Conservation (phyloP, 2,329 filamentous ascomycete genomes). For the Aspergillus caelatus region DNA sequence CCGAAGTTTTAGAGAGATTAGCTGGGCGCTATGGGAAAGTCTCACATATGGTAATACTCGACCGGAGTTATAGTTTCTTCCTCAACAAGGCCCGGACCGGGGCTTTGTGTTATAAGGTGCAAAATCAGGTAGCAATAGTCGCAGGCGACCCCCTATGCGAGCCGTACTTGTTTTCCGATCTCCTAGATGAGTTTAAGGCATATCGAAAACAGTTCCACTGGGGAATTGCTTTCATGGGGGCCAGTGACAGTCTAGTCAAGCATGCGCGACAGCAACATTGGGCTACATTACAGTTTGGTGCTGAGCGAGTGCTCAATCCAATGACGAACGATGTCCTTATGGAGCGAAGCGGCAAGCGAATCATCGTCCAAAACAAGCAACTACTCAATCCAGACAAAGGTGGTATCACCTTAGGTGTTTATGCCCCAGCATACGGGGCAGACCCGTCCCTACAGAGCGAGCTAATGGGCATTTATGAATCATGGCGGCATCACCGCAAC, state of each 20-base stretch:
- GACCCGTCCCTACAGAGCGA: constrained; percentile 35
- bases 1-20: constrained; percentile 18
- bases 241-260: constrained; percentile 35
- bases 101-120: constrained; percentile 44
- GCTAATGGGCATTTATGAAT: constrained; percentile 40
- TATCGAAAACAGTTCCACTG: constrained; percentile 35
- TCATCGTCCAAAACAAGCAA: constrained; percentile 40
- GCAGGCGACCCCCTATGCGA: constrained; percentile 45
- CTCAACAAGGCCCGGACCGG: constrained; percentile 38
- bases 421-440: constrained; percentile 35
- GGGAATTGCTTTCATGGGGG: constrained; percentile 42
- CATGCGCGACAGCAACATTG: constrained; percentile 34
- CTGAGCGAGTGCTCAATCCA: constrained; percentile 45
- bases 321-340: constrained; percentile 42
- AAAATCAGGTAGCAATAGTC: constrained; percentile 41
- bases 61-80: constrained; percentile 46
- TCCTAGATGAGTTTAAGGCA: constrained; percentile 40
- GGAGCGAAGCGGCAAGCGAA: constrained; percentile 40
- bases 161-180: constrained; percentile 21
- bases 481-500: constrained; percentile 43
- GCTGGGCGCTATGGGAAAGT: constrained; percentile 40
- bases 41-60: constrained; percentile 49
- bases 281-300: constrained; percentile 42
- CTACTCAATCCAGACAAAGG: constrained; percentile 40
- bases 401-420: constrained; percentile 37